Base-by-base conservation (phyloP, 2,329 filamentous ascomycete genomes). In the Penicillium sp. region DNA sequence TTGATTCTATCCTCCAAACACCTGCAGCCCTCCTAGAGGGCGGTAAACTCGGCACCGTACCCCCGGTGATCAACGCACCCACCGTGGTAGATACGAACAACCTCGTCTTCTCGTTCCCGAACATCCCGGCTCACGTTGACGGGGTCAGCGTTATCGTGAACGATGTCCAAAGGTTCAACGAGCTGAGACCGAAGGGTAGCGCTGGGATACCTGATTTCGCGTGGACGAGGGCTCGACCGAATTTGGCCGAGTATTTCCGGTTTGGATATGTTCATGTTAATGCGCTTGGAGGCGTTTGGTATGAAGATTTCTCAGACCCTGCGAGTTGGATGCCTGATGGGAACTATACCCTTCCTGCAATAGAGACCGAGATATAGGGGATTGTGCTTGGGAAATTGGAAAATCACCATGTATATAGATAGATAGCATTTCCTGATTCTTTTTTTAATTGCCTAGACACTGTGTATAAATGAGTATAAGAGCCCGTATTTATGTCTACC, bases 121-220 rank as follows among this genome's bases (percentile, higher is more conserved):
- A 66, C 2, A 33, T 74, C 1, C 57, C 63, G 1, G 43, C 64
- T 4, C 66, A 69, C 18, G 68, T 72, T 1, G 83, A 85, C 46
- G 84, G 84, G 1, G 73, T 87, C 15, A 82, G 79, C 41, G 77
- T 86, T 4, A 68, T 86, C 2, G 81, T 86, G 53, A 86, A 86
- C 56, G 84, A 87, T 54, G 83, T 87, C 1, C 81, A 85, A 67
- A 75, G 83, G 1, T 84, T 79, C 58, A 72, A 77, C n/a, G 75
- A 76, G 1, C 84, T 82, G 64, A 74, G 73, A 22, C 74, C 81
- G 29, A 76, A 76, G 27, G 65, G 68, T 15, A 61, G 57, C 7
- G 3, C 20, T 8, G 46, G 53, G 2, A 51, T 69, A 6, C 60
- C 60, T 6, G 59, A 67, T 15, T 76, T 68, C 56, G 68, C 63